Evolutionary conservation across 2,329 filamentous ascomycete species (phyloP).

Genomic region (Mycosphaerella arachidis): DNA sequence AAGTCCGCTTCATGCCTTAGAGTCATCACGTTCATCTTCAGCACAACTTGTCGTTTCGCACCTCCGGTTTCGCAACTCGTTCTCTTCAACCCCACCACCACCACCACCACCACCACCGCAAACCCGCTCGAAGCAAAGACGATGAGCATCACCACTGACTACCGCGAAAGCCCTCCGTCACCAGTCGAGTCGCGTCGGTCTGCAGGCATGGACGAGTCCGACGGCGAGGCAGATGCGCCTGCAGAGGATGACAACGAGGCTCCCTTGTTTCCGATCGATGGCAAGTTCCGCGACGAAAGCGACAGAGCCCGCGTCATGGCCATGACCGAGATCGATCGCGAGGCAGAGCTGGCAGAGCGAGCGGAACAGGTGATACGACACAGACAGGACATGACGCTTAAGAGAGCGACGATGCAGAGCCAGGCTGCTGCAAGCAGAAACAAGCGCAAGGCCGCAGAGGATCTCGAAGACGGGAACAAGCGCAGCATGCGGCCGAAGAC

Average conservation of each 20-base stretch:
- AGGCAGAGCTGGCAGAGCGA: constrained; percentile 84
- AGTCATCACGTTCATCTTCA: constrained; percentile 4
- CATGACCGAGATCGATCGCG: constrained; percentile 85
- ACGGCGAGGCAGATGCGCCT: constrained; percentile 49
- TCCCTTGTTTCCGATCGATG: constrained; percentile 77
- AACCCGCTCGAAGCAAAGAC: constrained; percentile 7
- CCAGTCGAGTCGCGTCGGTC: constrained; percentile 61
- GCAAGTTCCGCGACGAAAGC: constrained; percentile 62
- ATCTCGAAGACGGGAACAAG: constrained; percentile 72
- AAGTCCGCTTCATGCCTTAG: constrained; percentile 42
- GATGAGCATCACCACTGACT: constrained; percentile 8
- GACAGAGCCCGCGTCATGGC: constrained; percentile 64
- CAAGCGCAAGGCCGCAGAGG: constrained; percentile 74
- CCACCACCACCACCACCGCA: no score
- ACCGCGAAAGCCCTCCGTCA: constrained; percentile 21
- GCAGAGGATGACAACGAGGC: constrained; percentile 45
- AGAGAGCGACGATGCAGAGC: constrained; percentile 52
- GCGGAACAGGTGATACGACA: constrained; percentile 76
- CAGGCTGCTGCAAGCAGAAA: constrained; percentile 57
- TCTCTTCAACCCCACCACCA: not conserved
- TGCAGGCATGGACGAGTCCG: constrained; percentile 87
- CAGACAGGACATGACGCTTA: constrained; percentile 75
- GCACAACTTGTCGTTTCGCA: constrained; percentile 1
- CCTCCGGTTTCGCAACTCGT: not conserved
- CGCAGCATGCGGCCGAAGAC: constrained; percentile 43